Evolutionary conservation across 768 basidiomycete species (phyloP).

Genomic region (Kwoniella sp.): DNA sequence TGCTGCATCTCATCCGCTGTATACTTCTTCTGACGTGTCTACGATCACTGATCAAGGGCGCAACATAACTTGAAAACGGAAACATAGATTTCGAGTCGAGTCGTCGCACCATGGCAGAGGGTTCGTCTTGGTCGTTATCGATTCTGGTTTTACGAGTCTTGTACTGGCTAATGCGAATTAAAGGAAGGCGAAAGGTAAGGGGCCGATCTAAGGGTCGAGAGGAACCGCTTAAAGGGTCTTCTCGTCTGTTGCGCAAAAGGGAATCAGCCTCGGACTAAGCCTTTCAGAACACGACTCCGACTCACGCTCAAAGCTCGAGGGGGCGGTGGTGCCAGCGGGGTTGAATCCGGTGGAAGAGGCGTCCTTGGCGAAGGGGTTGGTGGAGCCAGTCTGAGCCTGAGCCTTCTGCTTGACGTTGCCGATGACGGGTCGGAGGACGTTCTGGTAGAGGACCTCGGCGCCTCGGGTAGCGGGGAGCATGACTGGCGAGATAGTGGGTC

Average conservation of each 20-base stretch:
- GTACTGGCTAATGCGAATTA: too few relatives aligned
- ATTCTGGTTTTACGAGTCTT: too few relatives aligned
- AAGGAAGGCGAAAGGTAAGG: too few relatives aligned
- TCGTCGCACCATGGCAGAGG: too few relatives aligned
- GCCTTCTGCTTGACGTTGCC: slow-evolving; percentile 55
- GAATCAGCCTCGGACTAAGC: neutral
- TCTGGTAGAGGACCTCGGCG: slow-evolving; percentile 73
- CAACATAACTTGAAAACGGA: too few relatives aligned
- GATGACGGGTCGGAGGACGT: slow-evolving; percentile 74
- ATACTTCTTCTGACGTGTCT: too few relatives aligned
- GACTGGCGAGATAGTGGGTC: slow-evolving; percentile 10
- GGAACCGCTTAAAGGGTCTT: slow-evolving; percentile 41
- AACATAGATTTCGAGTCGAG: too few relatives aligned
- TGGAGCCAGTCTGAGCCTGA: slow-evolving; percentile 50
- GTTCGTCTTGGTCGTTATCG: too few relatives aligned
- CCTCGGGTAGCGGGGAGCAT: slow-evolving; percentile 58
- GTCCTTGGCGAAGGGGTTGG: slow-evolving; percentile 50
- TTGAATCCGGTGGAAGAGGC: slow-evolving; percentile 24
- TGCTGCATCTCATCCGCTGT: too few relatives aligned
- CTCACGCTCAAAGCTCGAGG: slow-evolving; percentile 49
- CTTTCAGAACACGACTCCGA: neutral
- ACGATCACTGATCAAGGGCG: too few relatives aligned
- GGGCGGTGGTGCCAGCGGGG: slow-evolving; percentile 43
- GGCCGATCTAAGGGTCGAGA: too few relatives aligned
- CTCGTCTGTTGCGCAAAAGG: slow-evolving; percentile 34